Conservation (phyloP, 2,329 filamentous ascomycete species). For the Grosmannia penicillata region DNA sequence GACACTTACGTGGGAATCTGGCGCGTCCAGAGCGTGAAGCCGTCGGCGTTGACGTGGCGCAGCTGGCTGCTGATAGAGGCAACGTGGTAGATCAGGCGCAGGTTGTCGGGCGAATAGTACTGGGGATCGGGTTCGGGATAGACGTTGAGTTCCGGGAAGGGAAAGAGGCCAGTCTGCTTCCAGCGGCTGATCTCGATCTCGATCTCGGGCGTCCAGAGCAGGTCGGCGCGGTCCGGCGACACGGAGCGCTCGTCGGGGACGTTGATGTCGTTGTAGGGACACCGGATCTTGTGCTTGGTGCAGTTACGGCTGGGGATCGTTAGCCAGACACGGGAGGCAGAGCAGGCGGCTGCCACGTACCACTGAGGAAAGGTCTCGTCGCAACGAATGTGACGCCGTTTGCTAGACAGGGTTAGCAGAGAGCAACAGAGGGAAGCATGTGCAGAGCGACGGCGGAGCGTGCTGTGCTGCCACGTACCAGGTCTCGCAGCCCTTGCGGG, state of each 20-base stretch:
- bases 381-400: slow-evolving; percentile 91
- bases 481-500: slow-evolving; percentile 92
- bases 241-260: slow-evolving; percentile 47
- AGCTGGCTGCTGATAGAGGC: slow-evolving; percentile 75
- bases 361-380: slow-evolving; percentile 98
- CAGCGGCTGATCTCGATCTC: slow-evolving; percentile 70
- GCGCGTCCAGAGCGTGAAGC: slow-evolving; percentile 83
- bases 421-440: slow-evolving; percentile 4
- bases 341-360: slow-evolving; percentile 34
- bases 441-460: neutral
- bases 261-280: slow-evolving; percentile 88
- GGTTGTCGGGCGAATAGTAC: slow-evolving; percentile 59
- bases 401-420: slow-evolving; percentile 36
- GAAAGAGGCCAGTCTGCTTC: slow-evolving; percentile 72
- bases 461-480: slow-evolving; percentile 35
- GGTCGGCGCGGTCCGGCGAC: slow-evolving; percentile 48
- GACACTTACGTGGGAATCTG: slow-evolving; percentile 73
- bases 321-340: slow-evolving; percentile 5
- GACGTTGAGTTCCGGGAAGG: slow-evolving; percentile 67
- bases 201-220: slow-evolving; percentile 78
- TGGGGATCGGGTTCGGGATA: slow-evolving; percentile 62
- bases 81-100: slow-evolving; percentile 83
- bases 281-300: slow-evolving; percentile 96
- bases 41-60: slow-evolving; percentile 58
- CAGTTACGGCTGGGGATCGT: slow-evolving; percentile 63